Base-by-base conservation (phyloP, 2,329 filamentous ascomycete species). In the Penicillium capsulatum region DNA sequence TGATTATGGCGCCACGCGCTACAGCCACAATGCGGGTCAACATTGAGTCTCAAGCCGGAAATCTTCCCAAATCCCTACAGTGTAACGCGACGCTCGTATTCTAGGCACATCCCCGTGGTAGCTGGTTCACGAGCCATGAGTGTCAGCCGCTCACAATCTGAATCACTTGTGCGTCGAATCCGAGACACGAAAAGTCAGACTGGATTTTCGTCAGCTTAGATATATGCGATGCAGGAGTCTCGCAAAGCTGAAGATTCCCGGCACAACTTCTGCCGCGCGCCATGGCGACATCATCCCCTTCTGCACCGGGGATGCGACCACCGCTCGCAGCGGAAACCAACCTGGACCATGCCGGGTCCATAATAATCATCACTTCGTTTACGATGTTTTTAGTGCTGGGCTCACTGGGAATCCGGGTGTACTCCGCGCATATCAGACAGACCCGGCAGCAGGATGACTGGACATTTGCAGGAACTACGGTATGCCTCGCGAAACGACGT, bases 301-400 rank as follows among this genome's bases (percentile, higher is more conserved):
- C 37, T 7, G 53, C 54, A 7, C 34, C 44, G 7, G 50, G 51
- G 10, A 37, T 58, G 7, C 52, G 57, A n/a, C 43, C 60, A 29
- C 66, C 68, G 3, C 52, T 69, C 22, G 58, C 61, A 13, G 50
- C 54, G 31, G 53, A 69, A 34, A 66, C 59, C 7, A 31, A 50
- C n/a, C 51, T 58, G 15, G 59, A 72, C 44, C 65, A 70, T 38
- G 59, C 63, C 29, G 68, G 66, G 10, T 44, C 70, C 15, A 54
- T 73, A 13, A 53, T 65, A 4, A 66, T 72, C 29, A 54, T 64
- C 7, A 61, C 68, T 5, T 58, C 63, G 1, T 47, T 71, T 10
- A 57, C 59, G 1, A 44, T 72, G 3, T 59, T 64, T 3, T 58
- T 71, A 17, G 52, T 63, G 5, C 34, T 72, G 1, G 54, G 66